Base-by-base conservation (phyloP, 2,329 filamentous ascomycete species). In the Rutstroemia sydowiana region DNA sequence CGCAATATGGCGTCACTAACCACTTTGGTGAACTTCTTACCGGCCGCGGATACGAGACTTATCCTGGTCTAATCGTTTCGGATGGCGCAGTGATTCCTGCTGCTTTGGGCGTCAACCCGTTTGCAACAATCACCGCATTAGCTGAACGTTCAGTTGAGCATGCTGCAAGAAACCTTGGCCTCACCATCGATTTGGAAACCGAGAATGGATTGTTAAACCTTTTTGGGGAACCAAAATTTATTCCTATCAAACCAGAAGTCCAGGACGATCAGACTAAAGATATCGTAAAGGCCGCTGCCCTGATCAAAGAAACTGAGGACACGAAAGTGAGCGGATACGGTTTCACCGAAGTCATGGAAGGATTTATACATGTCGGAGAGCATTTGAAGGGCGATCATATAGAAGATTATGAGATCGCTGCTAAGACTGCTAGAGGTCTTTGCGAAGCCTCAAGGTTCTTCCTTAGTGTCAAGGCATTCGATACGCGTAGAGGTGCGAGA, bases 121-220 rank as follows among this genome's bases (percentile, higher is more conserved):
- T 85, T 48, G 84, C 83, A 1, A 87, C 83, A 1, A 87, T 87
- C 57, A 77, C 82, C 0, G 83, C 84, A 2, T 73, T 88, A 18
- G 82, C 84, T 0, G 84, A 87, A 66, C 72, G 84, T 9, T 77
- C 78, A 0, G 74, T 85, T 6, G 75, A 79, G 47, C 63, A 72
- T 5, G 76, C 77, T 46, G 71, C 74, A 2, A 57, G 67, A 47
- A 66, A 68, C 8, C 61, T 70, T 6, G 59, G 61, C 0, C 68
- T 82, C 23, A 28, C 40, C 1, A 45, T 83, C 47, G 71, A 74
- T 52, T 65, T 67, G 2, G 66, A 72, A 20, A 68, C 68, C 21
- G 78, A 77, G 51, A 71, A 70, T 55, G 72, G 68, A 1, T 61
- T 73, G 18, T 69, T 84, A 2, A 70, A 83, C 61, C 68, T 83